Evolutionary conservation across 495 filamentous ascomycete genomes (phyloP), one percentile per base, ranked within the genome.

Genomic region (Lophiotrema nucula): DNA sequence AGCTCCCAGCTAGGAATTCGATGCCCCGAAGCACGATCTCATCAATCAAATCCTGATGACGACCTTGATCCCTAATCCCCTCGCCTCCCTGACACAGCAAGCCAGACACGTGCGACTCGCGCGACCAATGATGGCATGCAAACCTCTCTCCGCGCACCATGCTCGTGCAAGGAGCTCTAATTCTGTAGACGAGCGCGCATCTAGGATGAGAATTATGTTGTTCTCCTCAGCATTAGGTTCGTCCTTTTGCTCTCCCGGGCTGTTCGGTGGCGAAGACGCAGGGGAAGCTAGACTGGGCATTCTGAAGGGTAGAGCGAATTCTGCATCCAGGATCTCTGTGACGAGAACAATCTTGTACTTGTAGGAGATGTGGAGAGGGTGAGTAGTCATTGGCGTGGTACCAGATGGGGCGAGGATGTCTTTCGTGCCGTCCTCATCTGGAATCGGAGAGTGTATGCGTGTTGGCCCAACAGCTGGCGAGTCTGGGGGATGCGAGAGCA

Each of bases 81-180:
- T 65, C 16, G 69, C 71, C 64, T 73, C 71, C 23, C 71, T 37
- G 1, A 73, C 57, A 53, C 67, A 70, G 44, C 71, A 73, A 2
- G 58, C 66, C 35, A 73, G 47, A 53, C 71, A 73, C 39, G 71
- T 70, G 42, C 67, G 56, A n/a, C 68, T 68, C 4, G 49, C 58
- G 33, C 60, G 62, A 13, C 67, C 71, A n/a, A 73, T 38, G 1
- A 73, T 25, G 13, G 71, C 69, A 67, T 69, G 62, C 21, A 65
- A 37, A 1, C 71, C 69, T 26, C 57, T 60, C 48, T 68, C 53
- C 28, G 69, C 68, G 39, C 69, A 73, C 71, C 71, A 73, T 3
- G 71, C 68, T 10, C 71, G 50, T 11, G 68, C 71, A 38, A 73
- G 44, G 18, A 72, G 47, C 50, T 69, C 67, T 16, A 72, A 39